These are phyloP conservation scores for Pueraria montana DNA, from an alignment of 306 rosid genomes.

Conservation along the genomic window DNA sequence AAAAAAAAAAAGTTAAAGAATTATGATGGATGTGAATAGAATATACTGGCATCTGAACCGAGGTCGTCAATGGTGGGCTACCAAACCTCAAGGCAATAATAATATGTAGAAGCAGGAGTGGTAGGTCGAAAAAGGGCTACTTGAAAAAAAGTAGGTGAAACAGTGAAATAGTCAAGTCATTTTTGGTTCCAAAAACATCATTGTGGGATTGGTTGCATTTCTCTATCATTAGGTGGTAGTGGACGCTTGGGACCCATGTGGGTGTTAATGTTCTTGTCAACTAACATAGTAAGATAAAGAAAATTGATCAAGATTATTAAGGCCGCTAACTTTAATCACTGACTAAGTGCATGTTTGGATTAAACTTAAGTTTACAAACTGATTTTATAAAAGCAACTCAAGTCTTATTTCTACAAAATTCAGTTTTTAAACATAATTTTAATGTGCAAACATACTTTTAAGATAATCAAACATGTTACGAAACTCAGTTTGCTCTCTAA, in stretches of 20 bases:
- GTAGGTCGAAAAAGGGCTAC: conserved; percentile 46
- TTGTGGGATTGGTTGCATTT: conserved; percentile 34
- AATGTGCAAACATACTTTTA: too few species aligned
- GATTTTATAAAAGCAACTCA: too few species aligned
- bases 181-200: conserved; percentile 18
- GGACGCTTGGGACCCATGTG: conserved; percentile 14
- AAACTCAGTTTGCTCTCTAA: too few species aligned
- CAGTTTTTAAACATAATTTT: too few species aligned
- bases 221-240: conserved; percentile 50
- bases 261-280: conserved; percentile 36
- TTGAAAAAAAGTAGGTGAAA: conserved; percentile 39
- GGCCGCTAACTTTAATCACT: neutral
- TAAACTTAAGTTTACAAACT: too few species aligned
- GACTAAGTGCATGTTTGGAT: neutral
- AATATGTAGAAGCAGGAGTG: conserved; percentile 35
- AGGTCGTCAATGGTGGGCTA: conserved; percentile 54
- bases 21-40: neutral
- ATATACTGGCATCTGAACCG: conserved; percentile 27
- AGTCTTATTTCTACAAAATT: too few species aligned
- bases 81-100: neutral
- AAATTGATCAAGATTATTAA: conserved; percentile 31
- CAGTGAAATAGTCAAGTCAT: conserved; percentile 24
- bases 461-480: too few species aligned
- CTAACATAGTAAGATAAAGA: neutral
- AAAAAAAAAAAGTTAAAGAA: neutral